Conservation (phyloP, 23 red algal species). For the Pyropia yezoensis region DNA sequence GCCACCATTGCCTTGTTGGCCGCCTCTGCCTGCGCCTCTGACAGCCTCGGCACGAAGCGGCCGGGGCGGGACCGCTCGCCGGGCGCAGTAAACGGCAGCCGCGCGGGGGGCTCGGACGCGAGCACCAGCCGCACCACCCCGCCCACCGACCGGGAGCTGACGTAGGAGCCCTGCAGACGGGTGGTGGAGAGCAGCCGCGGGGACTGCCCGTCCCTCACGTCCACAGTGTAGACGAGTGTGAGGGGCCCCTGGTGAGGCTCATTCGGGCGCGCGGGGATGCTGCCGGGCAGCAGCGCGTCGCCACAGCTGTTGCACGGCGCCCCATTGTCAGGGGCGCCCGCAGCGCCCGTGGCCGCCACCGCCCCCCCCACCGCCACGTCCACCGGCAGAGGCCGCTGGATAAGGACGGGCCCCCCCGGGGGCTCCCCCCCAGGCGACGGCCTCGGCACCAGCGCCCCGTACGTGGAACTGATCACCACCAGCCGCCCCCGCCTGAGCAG, state of each 20-base stretch:
- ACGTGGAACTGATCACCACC: conserved; percentile 7
- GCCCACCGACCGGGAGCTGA: conserved; percentile 25
- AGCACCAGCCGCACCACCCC: conserved; percentile 52
- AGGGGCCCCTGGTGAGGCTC: neutral
- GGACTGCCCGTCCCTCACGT: conserved; percentile 2
- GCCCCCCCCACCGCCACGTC: too few species aligned
- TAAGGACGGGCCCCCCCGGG: too few species aligned
- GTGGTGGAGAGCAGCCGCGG: conserved; percentile 14
- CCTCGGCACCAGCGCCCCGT: neutral
- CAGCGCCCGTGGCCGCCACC: too few species aligned
- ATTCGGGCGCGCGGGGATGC: too few species aligned
- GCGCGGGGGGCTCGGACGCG: too few species aligned
- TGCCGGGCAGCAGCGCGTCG: too few species aligned
- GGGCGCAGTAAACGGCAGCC: neutral
- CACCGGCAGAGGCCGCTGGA: too few species aligned
- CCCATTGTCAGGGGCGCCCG: too few species aligned
- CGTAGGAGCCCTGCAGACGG: conserved; percentile 24
- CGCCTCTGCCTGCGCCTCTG: too few species aligned
- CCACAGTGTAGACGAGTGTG: conserved; percentile 32
- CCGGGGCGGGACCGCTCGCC: neutral
- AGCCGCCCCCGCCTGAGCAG: conserved; percentile 19
- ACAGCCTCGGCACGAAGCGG: too few species aligned
- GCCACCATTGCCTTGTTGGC: too few species aligned
- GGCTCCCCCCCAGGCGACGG: neutral
- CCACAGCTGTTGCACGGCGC: too few species aligned